Conservation (phyloP, 139 green algal genomes). For the Penium margaritaceum region DNA sequence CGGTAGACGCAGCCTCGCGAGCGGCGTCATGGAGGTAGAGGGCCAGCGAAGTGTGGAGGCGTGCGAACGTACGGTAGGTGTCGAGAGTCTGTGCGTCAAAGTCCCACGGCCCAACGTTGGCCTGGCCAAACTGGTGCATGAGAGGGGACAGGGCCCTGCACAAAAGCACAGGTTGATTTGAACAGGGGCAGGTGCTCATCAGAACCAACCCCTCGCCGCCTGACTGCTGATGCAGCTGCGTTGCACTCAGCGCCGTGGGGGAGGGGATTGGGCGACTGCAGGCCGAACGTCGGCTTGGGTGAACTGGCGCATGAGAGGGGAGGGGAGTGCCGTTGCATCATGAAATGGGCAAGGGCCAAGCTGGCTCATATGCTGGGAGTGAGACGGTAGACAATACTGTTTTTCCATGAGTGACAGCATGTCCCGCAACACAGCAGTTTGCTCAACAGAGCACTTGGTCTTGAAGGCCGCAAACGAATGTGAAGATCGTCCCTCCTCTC, state of each 20-base stretch:
- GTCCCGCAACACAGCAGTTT: too few relatives aligned
- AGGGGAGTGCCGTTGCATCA: too few relatives aligned
- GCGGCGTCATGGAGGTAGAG: constrained; percentile 8
- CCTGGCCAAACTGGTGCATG: constrained; percentile 33
- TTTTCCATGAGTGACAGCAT: too few relatives aligned
- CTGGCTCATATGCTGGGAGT: too few relatives aligned
- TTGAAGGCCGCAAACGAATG: too few relatives aligned
- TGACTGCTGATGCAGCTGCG: neutral
- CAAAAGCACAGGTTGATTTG: neutral
- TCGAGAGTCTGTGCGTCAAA: constrained; percentile 4
- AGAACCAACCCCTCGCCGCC: too few relatives aligned
- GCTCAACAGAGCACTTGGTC: too few relatives aligned
- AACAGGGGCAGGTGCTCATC: too few relatives aligned
- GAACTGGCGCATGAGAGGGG: neutral
- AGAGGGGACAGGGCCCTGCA: constrained; percentile 26
- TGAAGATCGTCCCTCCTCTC: too few relatives aligned
- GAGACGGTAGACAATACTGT: too few relatives aligned
- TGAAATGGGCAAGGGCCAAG: too few relatives aligned
- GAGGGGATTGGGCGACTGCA: neutral
- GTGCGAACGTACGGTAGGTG: constrained; percentile 6
- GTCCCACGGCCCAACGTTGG: constrained; percentile 30
- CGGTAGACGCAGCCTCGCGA: neutral
- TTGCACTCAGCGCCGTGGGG: neutral
- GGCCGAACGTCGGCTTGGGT: neutral
- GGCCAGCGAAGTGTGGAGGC: constrained; percentile 10